phyloP scores from a whole-genome alignment of 129 eudicot genomes.

The Tagetes erecta region DNA sequence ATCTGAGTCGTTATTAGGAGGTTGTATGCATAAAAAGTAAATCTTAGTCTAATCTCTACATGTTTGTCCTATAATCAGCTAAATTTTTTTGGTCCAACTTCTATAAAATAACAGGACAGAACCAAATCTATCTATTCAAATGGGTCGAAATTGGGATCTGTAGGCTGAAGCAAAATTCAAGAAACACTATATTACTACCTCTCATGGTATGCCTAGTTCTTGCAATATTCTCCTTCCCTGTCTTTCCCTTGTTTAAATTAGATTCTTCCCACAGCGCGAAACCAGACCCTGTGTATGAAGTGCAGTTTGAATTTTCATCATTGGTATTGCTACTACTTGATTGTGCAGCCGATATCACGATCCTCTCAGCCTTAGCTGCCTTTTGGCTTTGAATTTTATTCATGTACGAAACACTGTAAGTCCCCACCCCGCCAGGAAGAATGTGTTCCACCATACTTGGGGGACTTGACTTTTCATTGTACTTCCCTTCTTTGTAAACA shows the following conservation, averaged over 20 bases:
- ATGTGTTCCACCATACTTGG: conserved; percentile 53
- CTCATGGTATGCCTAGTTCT: conserved; percentile 47
- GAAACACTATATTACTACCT: conserved; percentile 52
- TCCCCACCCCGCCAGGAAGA: conserved; percentile 83
- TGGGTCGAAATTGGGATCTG: neutral
- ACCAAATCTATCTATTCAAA: neutral
- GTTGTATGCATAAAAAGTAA: neutral
- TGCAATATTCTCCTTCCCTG: conserved; percentile 84
- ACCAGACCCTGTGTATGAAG: conserved; percentile 82
- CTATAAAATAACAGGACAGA: neutral
- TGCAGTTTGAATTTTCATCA: conserved; percentile 74
- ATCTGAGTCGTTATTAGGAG: neutral
- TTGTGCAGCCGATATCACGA: conserved; percentile 42
- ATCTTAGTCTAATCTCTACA: neutral
- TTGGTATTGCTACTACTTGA: conserved; percentile 64
- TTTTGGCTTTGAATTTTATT: conserved; percentile 43
- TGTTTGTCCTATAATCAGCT: neutral
- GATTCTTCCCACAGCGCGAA: conserved; percentile 87
- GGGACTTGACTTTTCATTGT: conserved; percentile 46
- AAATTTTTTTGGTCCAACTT: neutral
- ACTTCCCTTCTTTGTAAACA: conserved; percentile 45
- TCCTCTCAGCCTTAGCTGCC: conserved; percentile 52
- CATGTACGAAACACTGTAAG: conserved; percentile 65
- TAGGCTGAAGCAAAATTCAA: neutral
- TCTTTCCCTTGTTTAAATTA: conserved; percentile 72